These are phyloP conservation scores for Hypomyces rosellus DNA, from an alignment of 2,329 filamentous ascomycete species.

Conservation along the genomic window DNA sequence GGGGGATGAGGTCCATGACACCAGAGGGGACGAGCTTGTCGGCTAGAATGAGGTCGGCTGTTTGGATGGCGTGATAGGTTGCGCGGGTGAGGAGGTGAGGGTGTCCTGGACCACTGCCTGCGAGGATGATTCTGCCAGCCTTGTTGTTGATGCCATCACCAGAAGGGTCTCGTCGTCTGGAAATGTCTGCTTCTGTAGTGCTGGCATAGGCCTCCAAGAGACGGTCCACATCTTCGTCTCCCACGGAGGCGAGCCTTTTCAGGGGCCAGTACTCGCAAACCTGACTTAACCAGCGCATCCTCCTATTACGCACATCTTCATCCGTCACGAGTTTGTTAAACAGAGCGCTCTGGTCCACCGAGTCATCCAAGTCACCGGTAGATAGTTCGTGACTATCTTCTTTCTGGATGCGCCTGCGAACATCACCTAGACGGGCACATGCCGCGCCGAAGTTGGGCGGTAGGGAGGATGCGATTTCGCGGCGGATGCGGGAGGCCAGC, in stretches of 20 bases:
- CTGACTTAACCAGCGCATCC: conserved; percentile 89
- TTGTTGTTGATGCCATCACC: conserved; percentile 21
- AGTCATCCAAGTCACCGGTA: conserved; percentile 46
- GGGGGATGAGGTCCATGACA: conserved; percentile 83
- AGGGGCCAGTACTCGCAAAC: conserved; percentile 99
- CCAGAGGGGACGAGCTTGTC: conserved; percentile 81
- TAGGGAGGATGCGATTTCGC: conserved; percentile 77
- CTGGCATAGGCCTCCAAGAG: conserved; percentile 67
- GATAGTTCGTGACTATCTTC: conserved; percentile 48
- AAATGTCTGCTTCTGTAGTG: conserved; percentile 10
- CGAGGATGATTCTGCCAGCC: conserved; percentile 72
- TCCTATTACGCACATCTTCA: conserved; percentile 67
- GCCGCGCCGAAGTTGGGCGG: conserved; percentile 70
- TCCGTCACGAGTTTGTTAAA: conserved; percentile 81
- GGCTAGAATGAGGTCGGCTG: conserved; percentile 72
- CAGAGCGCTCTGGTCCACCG: conserved; percentile 65
- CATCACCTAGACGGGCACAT: conserved; percentile 68
- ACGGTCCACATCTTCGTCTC: conserved; percentile 68
- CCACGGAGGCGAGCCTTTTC: conserved; percentile 69
- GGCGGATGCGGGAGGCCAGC: conserved; percentile 77
- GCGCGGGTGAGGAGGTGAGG: conserved; percentile 84
- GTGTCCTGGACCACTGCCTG: conserved; percentile 87
- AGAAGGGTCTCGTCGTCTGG: conserved; percentile 3
- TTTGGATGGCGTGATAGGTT: conserved; percentile 67
- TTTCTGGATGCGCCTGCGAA: conserved; percentile 65